These are phyloP conservation scores for Alternaria sp. DNA, from an alignment of 2,329 filamentous ascomycete species.

Conservation along the genomic window DNA sequence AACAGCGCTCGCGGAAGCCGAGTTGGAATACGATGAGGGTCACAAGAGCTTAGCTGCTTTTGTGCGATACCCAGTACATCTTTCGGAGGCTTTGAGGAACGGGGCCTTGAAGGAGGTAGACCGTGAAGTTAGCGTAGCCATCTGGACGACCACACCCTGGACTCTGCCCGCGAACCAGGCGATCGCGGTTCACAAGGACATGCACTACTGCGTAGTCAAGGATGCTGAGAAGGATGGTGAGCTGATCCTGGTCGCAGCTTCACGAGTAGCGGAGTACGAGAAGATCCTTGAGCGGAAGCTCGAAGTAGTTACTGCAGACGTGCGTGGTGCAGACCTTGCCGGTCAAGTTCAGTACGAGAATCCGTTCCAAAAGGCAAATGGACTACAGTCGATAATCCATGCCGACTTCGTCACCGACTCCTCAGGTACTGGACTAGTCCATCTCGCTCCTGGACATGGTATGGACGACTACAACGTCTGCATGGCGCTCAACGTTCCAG, in stretches of 20 bases:
- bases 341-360: constrained; percentile 71
- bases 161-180: constrained; percentile 91
- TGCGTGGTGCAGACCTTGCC: constrained; percentile 70
- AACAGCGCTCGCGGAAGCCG: constrained; percentile 82
- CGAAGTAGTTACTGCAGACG: constrained; percentile 59
- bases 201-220: constrained; percentile 74
- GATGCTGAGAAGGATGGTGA: constrained; percentile 51
- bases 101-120: constrained; percentile 37
- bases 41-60: constrained; percentile 77
- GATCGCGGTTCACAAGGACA: constrained; percentile 77
- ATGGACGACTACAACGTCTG: constrained; percentile 95
- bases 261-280: constrained; percentile 65
- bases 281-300: constrained; percentile 44
- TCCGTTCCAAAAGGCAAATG: constrained; percentile 66
- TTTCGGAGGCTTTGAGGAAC: constrained; percentile 52
- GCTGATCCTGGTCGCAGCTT: constrained; percentile 73
- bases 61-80: constrained; percentile 74
- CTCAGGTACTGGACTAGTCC: constrained; percentile 95
- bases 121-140: constrained; percentile 70
- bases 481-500: constrained; percentile 69
- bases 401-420: constrained; percentile 88
- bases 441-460: constrained; percentile 91
- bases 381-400: constrained; percentile 74
- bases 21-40: constrained; percentile 81
- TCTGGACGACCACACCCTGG: constrained; percentile 99